Evolutionary conservation across 805 yeast species (phyloP).

Genomic region (Torulaspora gathmanii): DNA sequence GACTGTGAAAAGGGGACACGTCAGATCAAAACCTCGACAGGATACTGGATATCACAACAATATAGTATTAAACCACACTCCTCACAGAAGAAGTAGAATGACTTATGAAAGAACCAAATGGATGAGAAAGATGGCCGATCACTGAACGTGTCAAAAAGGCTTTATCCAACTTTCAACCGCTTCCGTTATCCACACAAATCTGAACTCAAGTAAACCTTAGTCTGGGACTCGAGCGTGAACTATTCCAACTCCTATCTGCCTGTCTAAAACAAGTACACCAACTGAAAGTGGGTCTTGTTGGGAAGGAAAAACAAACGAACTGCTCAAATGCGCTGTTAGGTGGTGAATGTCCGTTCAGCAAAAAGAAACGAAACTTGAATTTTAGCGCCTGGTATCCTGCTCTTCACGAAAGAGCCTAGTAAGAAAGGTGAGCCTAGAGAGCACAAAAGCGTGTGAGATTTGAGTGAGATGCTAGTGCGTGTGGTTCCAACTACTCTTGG

Average conservation of each 20-base stretch:
- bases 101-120: neutral
- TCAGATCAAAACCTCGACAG: neutral
- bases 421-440: too few species aligned
- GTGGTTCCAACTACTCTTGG: neutral
- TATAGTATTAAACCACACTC: neutral
- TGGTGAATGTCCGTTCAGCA: too few species aligned
- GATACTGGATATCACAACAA: neutral
- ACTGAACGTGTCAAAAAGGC: neutral
- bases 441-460: too few species aligned
- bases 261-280: neutral
- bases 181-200: neutral
- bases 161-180: neutral
- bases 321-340: neutral
- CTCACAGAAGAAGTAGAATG: neutral
- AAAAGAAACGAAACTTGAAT: too few species aligned
- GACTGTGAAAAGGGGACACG: too few species aligned
- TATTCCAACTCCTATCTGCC: neutral
- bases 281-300: too few species aligned
- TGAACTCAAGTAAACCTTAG: neutral
- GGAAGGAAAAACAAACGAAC: slow-evolving; percentile 2
- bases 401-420: too few species aligned
- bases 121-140: neutral
- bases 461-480: neutral
- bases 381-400: too few species aligned
- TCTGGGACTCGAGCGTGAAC: neutral